Conservation (phyloP, 192 early-diverging fungal species). For the Glomus cerebriforme region DNA sequence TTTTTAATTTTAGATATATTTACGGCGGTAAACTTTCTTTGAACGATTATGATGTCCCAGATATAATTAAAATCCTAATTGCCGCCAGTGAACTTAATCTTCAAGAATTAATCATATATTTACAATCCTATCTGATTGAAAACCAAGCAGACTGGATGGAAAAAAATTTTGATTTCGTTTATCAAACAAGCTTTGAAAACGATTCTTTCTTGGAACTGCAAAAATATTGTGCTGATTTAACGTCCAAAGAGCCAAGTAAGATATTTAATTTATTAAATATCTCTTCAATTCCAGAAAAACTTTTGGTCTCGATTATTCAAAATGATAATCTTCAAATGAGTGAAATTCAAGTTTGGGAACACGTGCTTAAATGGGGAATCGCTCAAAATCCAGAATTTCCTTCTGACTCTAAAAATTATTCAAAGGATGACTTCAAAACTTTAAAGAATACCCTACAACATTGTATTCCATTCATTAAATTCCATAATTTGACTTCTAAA, state of each 20-base stretch:
- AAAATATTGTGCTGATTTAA: not conserved
- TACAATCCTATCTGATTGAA: not conserved
- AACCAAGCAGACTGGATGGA: not conserved
- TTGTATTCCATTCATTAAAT: not conserved
- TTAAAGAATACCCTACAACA: not conserved
- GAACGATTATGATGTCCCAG: not conserved
- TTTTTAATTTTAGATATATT: too few relatives aligned
- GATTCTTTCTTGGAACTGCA: not conserved
- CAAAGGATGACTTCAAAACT: not conserved
- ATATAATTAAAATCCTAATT: not conserved
- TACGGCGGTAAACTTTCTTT: not conserved
- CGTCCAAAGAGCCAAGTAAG: not conserved
- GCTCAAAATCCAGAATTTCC: not conserved
- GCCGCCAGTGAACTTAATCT: not conserved
- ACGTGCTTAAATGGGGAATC: not conserved
- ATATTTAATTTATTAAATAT: not conserved
- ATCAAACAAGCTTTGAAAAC: not conserved
- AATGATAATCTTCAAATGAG: slow-evolving; percentile 1
- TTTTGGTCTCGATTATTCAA: not conserved
- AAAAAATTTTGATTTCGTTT: not conserved
- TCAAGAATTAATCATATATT: not conserved
- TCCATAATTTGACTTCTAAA: not conserved
- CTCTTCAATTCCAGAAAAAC: not conserved
- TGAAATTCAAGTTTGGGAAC: not conserved
- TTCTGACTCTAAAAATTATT: not conserved